phyloP scores from a whole-genome alignment of 805 yeast genomes.

The Wickerhamiella alocasiicola region DNA sequence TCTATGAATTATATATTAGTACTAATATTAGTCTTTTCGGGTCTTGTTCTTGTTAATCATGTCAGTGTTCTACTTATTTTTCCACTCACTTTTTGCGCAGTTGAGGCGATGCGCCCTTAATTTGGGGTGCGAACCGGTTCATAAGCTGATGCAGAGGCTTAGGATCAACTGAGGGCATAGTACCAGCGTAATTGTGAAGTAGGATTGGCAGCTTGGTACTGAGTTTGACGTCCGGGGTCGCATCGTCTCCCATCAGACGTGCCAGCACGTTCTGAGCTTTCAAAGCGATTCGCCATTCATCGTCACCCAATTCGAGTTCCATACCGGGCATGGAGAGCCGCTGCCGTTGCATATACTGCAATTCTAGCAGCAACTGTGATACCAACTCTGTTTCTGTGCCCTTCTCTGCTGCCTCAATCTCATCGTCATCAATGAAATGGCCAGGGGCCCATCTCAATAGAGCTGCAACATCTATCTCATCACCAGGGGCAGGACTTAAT shows the following conservation, averaged over 20 bases:
- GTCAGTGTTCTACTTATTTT: no score
- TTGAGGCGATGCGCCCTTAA: background rate
- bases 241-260: conserved; percentile 31
- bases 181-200: conserved; percentile 62
- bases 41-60: no score
- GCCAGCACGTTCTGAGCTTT: conserved; percentile 31
- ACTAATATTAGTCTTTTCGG: no score
- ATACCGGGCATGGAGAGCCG: conserved; percentile 28
- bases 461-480: conserved; percentile 22
- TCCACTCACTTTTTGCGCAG: background rate
- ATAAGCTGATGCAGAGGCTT: conserved; percentile 12
- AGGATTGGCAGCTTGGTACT: conserved; percentile 45
- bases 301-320: conserved; percentile 21
- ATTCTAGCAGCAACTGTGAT: conserved; percentile 34
- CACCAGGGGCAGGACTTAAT: conserved; percentile 10
- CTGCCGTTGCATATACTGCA: conserved; percentile 39
- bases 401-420: conserved; percentile 34
- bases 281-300: conserved; percentile 27
- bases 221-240: conserved; percentile 16
- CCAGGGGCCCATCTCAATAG: conserved; percentile 41
- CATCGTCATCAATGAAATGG: conserved; percentile 39
- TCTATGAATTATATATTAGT: no score
- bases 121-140: background rate
- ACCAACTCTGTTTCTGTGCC: conserved; percentile 33
- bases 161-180: conserved; percentile 41